phyloP scores from a whole-genome alignment of 2,329 filamentous ascomycete genomes.

The Penicillium sp. region DNA sequence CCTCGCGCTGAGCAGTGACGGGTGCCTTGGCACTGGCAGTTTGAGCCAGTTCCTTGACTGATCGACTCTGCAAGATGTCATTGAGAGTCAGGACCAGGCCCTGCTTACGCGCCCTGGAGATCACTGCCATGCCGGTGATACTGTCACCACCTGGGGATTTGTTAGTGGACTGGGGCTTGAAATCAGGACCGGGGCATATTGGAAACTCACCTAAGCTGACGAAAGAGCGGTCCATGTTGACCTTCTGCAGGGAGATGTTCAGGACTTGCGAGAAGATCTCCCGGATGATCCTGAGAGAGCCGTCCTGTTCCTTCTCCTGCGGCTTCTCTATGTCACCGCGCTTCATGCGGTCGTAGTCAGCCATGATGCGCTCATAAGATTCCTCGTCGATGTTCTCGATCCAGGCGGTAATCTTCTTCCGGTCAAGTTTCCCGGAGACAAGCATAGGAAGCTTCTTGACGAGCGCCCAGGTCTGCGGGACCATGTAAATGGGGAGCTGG shows the following conservation, averaged over 20 bases:
- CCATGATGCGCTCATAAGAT: conserved; percentile 39
- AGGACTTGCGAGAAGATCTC: conserved; percentile 36
- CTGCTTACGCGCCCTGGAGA: conserved; percentile 35
- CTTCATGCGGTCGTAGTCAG: conserved; percentile 31
- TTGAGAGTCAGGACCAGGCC: conserved; percentile 32
- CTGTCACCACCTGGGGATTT: conserved; percentile 34
- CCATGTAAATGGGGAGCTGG: conserved; percentile 45
- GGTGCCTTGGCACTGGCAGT: conserved; percentile 17
- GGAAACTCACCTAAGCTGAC: conserved; percentile 32
- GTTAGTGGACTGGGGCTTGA: conserved; percentile 6
- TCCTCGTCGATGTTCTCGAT: conserved; percentile 40
- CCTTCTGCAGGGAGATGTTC: conserved; percentile 32
- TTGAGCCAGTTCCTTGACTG: conserved; percentile 30
- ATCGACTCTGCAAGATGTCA: conserved; percentile 33
- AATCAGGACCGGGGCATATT: neutral
- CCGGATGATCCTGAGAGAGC: conserved; percentile 21
- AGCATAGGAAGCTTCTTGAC: conserved; percentile 40
- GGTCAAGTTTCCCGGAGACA: conserved; percentile 37
- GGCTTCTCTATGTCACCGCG: conserved; percentile 21
- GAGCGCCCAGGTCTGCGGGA: conserved; percentile 40
- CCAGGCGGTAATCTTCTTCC: conserved; percentile 41
- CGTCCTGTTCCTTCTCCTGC: conserved; percentile 13
- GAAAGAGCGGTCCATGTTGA: conserved; percentile 34
- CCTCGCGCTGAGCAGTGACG: conserved; percentile 15
- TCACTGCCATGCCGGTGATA: conserved; percentile 38